Conservation (phyloP, 441 rosid genomes). For the Brassica hybrid region DNA sequence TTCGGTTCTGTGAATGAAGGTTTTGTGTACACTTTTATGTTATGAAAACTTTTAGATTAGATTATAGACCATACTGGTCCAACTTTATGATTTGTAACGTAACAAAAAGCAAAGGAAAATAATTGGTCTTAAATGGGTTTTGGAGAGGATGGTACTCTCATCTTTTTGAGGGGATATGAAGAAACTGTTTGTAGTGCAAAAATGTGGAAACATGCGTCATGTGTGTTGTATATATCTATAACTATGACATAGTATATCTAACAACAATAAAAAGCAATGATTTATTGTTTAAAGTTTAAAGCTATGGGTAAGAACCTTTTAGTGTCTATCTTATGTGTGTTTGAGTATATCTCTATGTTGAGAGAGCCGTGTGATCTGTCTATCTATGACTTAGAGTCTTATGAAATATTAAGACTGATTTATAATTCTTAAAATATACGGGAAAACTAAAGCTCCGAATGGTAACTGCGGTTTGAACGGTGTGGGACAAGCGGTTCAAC, state of each 20-base stretch:
- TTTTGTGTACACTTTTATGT: constrained; percentile 1
- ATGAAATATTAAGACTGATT: too few species aligned
- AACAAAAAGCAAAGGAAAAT: constrained; percentile 13
- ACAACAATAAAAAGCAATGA: not conserved
- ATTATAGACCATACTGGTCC: not conserved
- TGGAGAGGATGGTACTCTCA: constrained; percentile 4
- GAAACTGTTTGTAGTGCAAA: constrained; percentile 28
- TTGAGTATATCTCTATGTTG: constrained; percentile 19
- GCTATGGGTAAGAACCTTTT: constrained; percentile 1
- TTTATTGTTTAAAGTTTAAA: not conserved
- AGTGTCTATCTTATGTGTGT: constrained; percentile 6
- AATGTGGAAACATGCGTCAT: constrained; percentile 29
- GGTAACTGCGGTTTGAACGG: too few species aligned
- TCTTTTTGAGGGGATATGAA: constrained; percentile 20
- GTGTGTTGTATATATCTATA: constrained; percentile 12
- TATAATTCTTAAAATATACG: not conserved
- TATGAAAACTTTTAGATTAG: not conserved
- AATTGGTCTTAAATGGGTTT: constrained; percentile 30
- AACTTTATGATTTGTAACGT: constrained; percentile 9
- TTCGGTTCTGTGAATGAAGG: constrained; percentile 24
- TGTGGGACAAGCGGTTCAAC: too few species aligned
- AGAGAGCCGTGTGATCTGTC: constrained; percentile 32
- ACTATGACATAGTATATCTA: not conserved
- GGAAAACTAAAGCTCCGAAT: too few species aligned
- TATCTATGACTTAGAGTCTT: too few species aligned